Conservation (phyloP, 139 green algal species). For the Closterium sp. region DNA sequence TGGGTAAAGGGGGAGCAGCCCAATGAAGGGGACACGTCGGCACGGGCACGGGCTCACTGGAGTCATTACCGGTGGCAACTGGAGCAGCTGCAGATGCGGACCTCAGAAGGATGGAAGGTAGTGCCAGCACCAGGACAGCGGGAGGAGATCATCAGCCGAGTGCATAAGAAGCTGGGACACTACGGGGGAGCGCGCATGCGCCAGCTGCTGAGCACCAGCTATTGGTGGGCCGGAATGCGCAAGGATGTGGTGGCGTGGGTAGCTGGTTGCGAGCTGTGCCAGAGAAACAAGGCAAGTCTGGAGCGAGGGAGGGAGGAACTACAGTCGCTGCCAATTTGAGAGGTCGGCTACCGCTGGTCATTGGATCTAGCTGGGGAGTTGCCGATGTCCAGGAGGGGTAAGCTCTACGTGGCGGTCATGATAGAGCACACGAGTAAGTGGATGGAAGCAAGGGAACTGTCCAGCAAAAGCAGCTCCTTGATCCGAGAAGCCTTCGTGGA, state of each 20-base stretch:
- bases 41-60: not conserved
- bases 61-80: not conserved
- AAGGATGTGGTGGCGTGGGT: not conserved
- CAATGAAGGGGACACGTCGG: not conserved
- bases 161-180: slow-evolving; percentile 3
- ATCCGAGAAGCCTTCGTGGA: slow-evolving; percentile 14
- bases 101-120: not conserved
- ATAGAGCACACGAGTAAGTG: slow-evolving; percentile 51
- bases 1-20: not conserved
- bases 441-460: slow-evolving; percentile 21
- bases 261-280: not conserved
- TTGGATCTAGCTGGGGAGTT: slow-evolving; percentile 44
- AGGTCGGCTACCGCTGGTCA: not conserved
- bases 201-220: not conserved
- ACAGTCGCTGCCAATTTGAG: not conserved
- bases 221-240: not conserved
- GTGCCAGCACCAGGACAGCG: not conserved
- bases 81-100: not conserved
- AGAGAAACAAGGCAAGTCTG: too few relatives aligned
- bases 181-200: not conserved
- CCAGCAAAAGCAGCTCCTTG: slow-evolving; percentile 1
- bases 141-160: too few relatives aligned
- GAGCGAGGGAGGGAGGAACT: too few relatives aligned
- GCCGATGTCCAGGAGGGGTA: not conserved
- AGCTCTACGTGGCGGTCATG: slow-evolving; percentile 46